phyloP scores from a whole-genome alignment of 2,329 filamentous ascomycete genomes.

The Pestalotiopsis sp. region DNA sequence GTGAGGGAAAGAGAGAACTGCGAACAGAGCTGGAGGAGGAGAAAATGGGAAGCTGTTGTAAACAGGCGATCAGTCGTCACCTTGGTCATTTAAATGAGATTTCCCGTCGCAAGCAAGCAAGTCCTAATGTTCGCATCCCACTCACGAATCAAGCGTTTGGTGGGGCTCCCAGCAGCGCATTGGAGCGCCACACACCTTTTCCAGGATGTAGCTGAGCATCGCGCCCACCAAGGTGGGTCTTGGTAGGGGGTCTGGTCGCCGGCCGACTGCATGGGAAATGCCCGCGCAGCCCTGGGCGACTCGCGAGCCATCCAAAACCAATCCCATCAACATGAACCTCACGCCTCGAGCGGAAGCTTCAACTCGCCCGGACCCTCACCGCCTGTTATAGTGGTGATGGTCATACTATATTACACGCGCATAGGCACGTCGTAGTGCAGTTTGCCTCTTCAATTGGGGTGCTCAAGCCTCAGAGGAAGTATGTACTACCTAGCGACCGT shows the following conservation, averaged over 20 bases:
- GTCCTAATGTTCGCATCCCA: constrained; percentile 1
- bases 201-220: not conserved
- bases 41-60: not conserved
- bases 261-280: not conserved
- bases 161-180: not conserved
- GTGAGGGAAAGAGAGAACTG: not conserved
- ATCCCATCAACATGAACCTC: constrained; percentile 2
- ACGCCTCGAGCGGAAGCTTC: not conserved
- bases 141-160: constrained; percentile 7
- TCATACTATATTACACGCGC: not conserved
- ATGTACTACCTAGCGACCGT: not conserved
- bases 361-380: not conserved
- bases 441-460: not conserved
- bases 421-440: not conserved
- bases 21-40: not conserved
- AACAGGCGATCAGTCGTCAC: constrained; percentile 1
- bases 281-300: not conserved
- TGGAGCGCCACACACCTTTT: not conserved
- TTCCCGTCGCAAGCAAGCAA: not conserved
- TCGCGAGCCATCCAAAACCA: not conserved
- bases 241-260: not conserved
- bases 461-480: not conserved
- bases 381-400: not conserved
- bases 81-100: constrained; percentile 9
- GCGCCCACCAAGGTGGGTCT: not conserved